These are phyloP conservation scores for Aurifilum marmelostoma DNA, from an alignment of 2,329 filamentous ascomycete genomes.

Conservation along the genomic window DNA sequence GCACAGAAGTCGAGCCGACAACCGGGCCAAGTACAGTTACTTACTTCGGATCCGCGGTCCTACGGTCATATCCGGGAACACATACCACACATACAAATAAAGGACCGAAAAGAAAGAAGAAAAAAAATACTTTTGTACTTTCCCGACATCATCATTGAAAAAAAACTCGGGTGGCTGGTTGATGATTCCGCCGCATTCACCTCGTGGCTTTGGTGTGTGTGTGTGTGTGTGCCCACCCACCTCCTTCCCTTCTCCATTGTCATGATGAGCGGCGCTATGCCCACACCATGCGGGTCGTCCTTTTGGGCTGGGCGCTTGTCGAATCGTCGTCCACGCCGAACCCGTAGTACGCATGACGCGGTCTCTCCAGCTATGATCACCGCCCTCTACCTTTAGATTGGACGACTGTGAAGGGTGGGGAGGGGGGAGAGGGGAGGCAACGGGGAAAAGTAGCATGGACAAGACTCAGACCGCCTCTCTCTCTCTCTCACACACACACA, in stretches of 20 bases:
- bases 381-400: background rate
- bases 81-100: background rate
- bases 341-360: background rate
- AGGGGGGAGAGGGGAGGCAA: background rate
- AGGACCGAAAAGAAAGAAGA: too few species aligned
- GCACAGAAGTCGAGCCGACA: background rate
- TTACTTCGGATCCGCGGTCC: background rate
- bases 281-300: conserved; percentile 5
- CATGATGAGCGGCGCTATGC: background rate
- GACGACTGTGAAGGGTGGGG: background rate
- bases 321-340: conserved; percentile 3
- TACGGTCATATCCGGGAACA: conserved; percentile 5
- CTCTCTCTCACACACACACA: too few species aligned
- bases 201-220: background rate
- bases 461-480: conserved; percentile 3
- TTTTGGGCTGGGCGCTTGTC: background rate
- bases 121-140: background rate
- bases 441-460: background rate
- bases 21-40: background rate
- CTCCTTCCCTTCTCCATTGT: background rate
- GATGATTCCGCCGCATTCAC: background rate
- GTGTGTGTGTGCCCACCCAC: background rate
- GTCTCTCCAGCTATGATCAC: background rate
- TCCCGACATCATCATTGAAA: background rate
- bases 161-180: conserved; percentile 1